A percentile compares a stretch with the other conserved stretches of the same genome.
phyloP scores from a whole-genome alignment of 148 eudicot species.

The Amaranthus palmeri region DNA sequence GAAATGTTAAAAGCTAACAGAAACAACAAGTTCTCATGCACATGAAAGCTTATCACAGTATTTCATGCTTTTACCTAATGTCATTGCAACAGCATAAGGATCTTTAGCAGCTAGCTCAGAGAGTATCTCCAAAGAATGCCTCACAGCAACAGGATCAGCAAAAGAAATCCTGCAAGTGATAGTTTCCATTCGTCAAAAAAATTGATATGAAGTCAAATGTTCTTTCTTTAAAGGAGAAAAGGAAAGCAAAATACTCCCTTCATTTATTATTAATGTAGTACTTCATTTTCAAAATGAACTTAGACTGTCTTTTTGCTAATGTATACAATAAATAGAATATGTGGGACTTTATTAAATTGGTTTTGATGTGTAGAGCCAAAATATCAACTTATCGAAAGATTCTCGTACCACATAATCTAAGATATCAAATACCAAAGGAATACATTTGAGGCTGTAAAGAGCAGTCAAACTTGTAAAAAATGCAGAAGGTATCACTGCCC shows the following conservation, averaged over 20 bases:
- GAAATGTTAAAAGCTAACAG: background rate
- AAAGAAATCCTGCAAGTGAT: slow-evolving; percentile 58
- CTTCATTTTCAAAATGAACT: too few species aligned
- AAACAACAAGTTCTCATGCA: background rate
- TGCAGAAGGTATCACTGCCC: background rate
- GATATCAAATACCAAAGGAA: background rate
- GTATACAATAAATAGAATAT: too few species aligned
- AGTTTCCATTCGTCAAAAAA: slow-evolving; percentile 4
- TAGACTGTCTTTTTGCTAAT: too few species aligned
- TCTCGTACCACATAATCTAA: background rate
- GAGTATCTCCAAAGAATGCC: slow-evolving; percentile 86
- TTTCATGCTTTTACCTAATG: slow-evolving; percentile 60
- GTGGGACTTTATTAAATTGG: too few species aligned
- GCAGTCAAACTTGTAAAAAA: background rate
- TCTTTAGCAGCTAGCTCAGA: slow-evolving; percentile 83
- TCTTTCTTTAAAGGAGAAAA: background rate
- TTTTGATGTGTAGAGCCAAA: too few species aligned
- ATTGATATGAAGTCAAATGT: background rate
- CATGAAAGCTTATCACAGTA: background rate
- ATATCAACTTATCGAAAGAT: background rate
- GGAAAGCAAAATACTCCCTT: background rate
- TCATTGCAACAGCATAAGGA: slow-evolving; percentile 95
- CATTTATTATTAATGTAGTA: too few species aligned
- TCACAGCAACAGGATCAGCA: slow-evolving; percentile 97
- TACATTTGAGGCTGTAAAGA: too few species aligned